A percentile compares a stretch with the other conserved stretches of the same genome.
Conservation (phyloP, 495 filamentous ascomycete species). For the Talaromyces adpressus region DNA sequence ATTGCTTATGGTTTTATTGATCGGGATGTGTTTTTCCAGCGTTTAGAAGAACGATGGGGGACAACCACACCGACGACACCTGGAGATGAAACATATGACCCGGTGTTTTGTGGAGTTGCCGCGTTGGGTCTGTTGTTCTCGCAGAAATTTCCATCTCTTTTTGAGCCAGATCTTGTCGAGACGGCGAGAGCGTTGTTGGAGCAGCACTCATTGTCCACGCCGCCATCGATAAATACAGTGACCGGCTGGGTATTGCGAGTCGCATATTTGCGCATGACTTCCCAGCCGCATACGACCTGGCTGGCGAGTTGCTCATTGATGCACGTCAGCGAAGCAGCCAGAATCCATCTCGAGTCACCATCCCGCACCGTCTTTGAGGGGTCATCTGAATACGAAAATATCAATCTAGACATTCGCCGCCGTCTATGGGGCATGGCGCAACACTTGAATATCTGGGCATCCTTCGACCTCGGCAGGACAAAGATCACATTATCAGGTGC, state of each 20-base stretch:
- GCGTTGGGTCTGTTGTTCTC: slow-evolving; percentile 44
- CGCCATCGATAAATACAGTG: slow-evolving; percentile 30
- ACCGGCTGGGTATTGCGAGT: slow-evolving; percentile 46
- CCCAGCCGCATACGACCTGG: slow-evolving; percentile 46
- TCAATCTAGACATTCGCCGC: slow-evolving; percentile 26
- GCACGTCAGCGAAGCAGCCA: slow-evolving; percentile 33
- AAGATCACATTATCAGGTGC: slow-evolving; percentile 28
- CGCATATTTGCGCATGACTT: slow-evolving; percentile 45
- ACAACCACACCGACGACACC: background rate
- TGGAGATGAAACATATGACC: slow-evolving; percentile 16
- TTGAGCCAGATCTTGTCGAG: slow-evolving; percentile 33
- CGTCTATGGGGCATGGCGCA: slow-evolving; percentile 35
- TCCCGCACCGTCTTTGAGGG: slow-evolving; percentile 6
- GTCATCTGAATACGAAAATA: background rate
- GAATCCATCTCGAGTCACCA: slow-evolving; percentile 28
- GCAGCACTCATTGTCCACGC: slow-evolving; percentile 23
- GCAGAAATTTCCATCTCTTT: slow-evolving; percentile 14
- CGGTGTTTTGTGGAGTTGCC: slow-evolving; percentile 35
- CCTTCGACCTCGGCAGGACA: slow-evolving; percentile 44
- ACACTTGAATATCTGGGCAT: slow-evolving; percentile 39
- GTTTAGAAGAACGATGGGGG: slow-evolving; percentile 27
- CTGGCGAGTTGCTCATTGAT: slow-evolving; percentile 49
- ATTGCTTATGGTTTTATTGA: slow-evolving; percentile 44
- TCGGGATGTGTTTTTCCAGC: slow-evolving; percentile 18
- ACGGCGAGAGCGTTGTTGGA: slow-evolving; percentile 39